Percentiles rank a stretch among this genome's conserved stretches.
Evolutionary conservation across 2,329 filamentous ascomycete species (phyloP).

Genomic region (Fusarium sp.): DNA sequence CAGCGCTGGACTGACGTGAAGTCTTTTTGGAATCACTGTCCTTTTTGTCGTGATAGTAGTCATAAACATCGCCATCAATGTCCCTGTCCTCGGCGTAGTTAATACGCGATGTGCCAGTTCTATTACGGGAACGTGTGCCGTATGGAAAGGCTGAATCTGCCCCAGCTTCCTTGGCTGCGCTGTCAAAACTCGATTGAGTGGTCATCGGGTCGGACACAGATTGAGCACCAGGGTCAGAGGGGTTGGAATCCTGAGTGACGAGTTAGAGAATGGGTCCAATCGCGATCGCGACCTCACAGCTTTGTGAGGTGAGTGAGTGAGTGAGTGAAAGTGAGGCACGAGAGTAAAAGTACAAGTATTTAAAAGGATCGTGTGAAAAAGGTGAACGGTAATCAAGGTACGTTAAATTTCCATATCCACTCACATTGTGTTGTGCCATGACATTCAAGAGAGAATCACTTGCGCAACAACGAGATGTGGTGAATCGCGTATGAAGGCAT

Average conservation of each 20-base stretch:
- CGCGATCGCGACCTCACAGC: conserved; percentile 33
- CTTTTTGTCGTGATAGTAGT: conserved; percentile 68
- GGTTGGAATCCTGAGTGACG: conserved; percentile 47
- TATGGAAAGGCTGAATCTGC: conserved; percentile 74
- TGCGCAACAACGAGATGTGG: conserved; percentile 48
- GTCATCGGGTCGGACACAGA: conserved; percentile 54
- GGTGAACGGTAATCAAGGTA: conserved; percentile 32
- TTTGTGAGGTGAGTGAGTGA: conserved; percentile 28
- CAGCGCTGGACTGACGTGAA: conserved; percentile 56
- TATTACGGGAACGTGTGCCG: conserved; percentile 93
- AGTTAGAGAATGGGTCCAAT: conserved; percentile 35
- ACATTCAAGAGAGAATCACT: conserved; percentile 47
- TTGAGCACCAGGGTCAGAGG: conserved; percentile 48
- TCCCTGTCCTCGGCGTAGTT: conserved; percentile 98
- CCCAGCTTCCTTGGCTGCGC: conserved; percentile 59
- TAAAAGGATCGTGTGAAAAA: conserved; percentile 22
- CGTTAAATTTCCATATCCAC: conserved; percentile 27
- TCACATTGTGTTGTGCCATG: conserved; percentile 55
- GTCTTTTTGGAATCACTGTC: conserved; percentile 67
- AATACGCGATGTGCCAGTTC: conserved; percentile 79
- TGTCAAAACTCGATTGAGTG: conserved; percentile 59
- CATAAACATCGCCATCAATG: conserved; percentile 85
- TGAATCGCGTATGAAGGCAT: conserved; percentile 47
- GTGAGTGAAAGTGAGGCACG: conserved; percentile 10
- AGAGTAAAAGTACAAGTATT: conserved; percentile 8